A percentile compares a stretch with the other conserved stretches of the same genome.
Conservation (phyloP, 352 stramenopile genomes). For the Globisporangium heterothallicum region DNA sequence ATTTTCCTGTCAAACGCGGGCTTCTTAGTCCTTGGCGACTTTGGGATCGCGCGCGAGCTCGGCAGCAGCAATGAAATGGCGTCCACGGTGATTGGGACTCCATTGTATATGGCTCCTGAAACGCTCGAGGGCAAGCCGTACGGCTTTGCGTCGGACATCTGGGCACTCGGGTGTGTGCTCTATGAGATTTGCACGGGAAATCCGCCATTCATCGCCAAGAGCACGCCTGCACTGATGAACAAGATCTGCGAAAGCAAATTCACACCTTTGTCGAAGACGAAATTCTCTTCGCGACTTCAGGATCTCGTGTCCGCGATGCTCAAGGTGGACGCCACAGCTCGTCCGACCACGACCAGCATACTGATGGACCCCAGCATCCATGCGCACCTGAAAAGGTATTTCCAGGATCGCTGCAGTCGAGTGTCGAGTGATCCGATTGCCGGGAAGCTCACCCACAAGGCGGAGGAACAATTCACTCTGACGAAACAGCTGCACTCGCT, state of each 20-base stretch:
- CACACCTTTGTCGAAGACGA: conserved; percentile 21
- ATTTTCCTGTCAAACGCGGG: conserved; percentile 60
- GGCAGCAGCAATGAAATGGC: conserved; percentile 30
- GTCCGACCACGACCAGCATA: conserved; percentile 31
- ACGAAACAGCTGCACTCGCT: conserved; percentile 22
- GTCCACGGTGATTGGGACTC: conserved; percentile 82
- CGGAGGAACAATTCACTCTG: conserved; percentile 19
- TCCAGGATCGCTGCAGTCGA: conserved; percentile 16
- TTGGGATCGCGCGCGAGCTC: conserved; percentile 72
- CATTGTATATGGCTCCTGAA: conserved; percentile 88
- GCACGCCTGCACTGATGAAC: conserved; percentile 41
- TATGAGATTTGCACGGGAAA: conserved; percentile 77
- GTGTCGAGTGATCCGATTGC: conserved; percentile 5
- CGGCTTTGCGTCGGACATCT: conserved; percentile 79
- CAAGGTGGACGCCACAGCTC: conserved; percentile 18
- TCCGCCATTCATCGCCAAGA: conserved; percentile 50
- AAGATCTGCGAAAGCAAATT: conserved; percentile 50
- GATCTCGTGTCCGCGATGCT: conserved; percentile 33
- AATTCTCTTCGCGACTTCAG: conserved; percentile 29
- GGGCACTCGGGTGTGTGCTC: conserved; percentile 83
- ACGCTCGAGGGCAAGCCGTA: conserved; percentile 79
- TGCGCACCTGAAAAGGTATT: conserved; percentile 33
- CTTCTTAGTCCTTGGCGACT: conserved; percentile 83
- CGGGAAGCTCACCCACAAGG: neutral
- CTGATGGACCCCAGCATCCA: conserved; percentile 21